Evolutionary conservation across 208 protist genomes (phyloP).

Genomic region (Acanthamoeba sp.): DNA sequence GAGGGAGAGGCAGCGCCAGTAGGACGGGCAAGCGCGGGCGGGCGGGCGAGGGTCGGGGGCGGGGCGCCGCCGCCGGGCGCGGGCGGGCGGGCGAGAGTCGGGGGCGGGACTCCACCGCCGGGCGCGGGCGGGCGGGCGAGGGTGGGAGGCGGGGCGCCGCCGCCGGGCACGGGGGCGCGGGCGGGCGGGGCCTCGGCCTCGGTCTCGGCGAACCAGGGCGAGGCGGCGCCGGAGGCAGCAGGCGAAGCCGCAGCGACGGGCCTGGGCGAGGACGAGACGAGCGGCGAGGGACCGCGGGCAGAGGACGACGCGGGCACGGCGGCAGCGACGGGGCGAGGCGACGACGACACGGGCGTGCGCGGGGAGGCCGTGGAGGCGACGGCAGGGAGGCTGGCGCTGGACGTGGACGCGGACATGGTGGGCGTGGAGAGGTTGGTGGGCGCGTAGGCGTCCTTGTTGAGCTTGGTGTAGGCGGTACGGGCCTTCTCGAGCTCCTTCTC

Average conservation of each 20-base stretch:
- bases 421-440: conserved; percentile 34
- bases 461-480: conserved; percentile 56
- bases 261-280: not conserved
- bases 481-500: conserved; percentile 72
- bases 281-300: not conserved
- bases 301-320: not conserved
- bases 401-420: not conserved
- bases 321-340: not conserved
- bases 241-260: not conserved
- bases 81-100: not conserved
- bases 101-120: not conserved
- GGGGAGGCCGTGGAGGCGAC: not conserved
- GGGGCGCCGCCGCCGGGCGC: not conserved
- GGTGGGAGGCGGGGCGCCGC: not conserved
- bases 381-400: not conserved
- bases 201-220: conserved; percentile 33
- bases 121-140: conserved; percentile 4
- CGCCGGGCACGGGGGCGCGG: not conserved
- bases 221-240: not conserved
- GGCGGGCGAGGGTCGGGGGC: not conserved
- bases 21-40: not conserved
- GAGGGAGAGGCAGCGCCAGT: no score
- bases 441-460: conserved; percentile 74
- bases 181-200: not conserved
- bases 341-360: not conserved